phyloP scores from a whole-genome alignment of 2,329 filamentous ascomycete genomes.

The Colletotrichum horii region DNA sequence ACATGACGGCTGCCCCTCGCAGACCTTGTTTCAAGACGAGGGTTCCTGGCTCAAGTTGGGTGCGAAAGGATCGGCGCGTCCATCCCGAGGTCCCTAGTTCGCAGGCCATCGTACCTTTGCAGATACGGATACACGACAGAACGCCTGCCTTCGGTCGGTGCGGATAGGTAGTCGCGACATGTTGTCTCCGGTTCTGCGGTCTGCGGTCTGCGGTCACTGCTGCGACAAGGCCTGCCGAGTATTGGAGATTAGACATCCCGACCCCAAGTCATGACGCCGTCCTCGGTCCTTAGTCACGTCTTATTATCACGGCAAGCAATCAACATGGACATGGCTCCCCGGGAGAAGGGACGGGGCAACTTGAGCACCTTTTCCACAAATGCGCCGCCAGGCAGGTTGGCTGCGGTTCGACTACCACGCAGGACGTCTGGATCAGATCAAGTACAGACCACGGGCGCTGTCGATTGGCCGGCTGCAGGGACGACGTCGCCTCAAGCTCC shows the following conservation, averaged over 20 bases:
- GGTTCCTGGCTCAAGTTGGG: slow-evolving; percentile 16
- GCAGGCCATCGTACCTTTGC: background rate
- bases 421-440: slow-evolving; percentile 6
- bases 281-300: background rate
- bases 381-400: slow-evolving; percentile 7
- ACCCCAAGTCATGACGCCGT: slow-evolving; percentile 4
- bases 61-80: slow-evolving; percentile 11
- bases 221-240: background rate
- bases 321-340: slow-evolving; percentile 2
- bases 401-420: background rate
- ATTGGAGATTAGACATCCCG: background rate
- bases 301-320: background rate
- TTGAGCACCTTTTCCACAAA: slow-evolving; percentile 12
- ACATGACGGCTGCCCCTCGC: background rate
- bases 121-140: background rate
- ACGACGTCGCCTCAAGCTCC: slow-evolving; percentile 15
- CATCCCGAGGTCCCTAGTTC: slow-evolving; percentile 10
- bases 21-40: slow-evolving; percentile 8
- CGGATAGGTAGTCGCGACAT: background rate
- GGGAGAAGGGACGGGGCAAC: slow-evolving; percentile 10
- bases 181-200: background rate
- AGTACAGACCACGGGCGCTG: background rate
- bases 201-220: background rate
- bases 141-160: background rate
- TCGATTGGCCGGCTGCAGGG: slow-evolving; percentile 7